Conservation (phyloP, 169 alveolate genomes). For the Blepharisma undulans region DNA sequence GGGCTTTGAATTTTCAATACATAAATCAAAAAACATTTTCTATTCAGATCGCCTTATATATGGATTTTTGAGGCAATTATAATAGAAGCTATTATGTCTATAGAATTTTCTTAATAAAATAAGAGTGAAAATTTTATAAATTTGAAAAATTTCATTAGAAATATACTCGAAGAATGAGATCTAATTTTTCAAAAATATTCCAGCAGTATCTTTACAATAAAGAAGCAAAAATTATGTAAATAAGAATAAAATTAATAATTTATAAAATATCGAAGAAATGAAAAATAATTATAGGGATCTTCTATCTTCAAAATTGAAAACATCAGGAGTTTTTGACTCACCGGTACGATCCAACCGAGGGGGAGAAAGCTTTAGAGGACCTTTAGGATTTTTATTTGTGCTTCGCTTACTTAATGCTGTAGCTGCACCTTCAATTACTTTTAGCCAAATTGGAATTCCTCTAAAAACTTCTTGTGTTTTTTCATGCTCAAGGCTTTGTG, state of each 20-base stretch:
- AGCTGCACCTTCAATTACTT: background rate
- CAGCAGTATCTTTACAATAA: too few species aligned
- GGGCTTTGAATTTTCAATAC: too few species aligned
- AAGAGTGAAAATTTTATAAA: too few species aligned
- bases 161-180: too few species aligned
- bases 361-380: background rate
- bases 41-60: too few species aligned
- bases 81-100: too few species aligned
- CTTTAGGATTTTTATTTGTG: background rate
- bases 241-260: background rate
- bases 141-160: too few species aligned
- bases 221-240: too few species aligned
- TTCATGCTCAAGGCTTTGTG: background rate
- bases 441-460: background rate
- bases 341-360: background rate
- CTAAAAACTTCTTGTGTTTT: background rate
- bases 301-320: background rate
- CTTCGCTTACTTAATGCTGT: background rate
- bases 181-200: too few species aligned
- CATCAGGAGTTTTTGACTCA: background rate
- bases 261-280: background rate
- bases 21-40: too few species aligned
- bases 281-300: background rate
- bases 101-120: too few species aligned
- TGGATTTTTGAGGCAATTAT: too few species aligned